Conservation (phyloP, 2,329 filamentous ascomycete species). For the Pseudocercospora fuligena region DNA sequence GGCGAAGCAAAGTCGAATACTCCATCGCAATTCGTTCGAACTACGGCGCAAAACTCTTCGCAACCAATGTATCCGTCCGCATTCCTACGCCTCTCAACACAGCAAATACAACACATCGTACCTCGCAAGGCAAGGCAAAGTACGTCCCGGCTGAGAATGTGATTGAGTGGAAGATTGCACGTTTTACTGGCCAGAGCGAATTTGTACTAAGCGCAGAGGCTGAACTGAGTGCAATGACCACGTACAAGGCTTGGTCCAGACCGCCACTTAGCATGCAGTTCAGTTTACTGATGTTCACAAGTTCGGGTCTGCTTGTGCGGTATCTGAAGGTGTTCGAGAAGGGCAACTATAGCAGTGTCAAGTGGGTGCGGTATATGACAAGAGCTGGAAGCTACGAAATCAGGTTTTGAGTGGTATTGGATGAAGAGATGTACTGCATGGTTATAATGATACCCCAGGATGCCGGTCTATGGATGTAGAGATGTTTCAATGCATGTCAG, state of each 20-base stretch:
- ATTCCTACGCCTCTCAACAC: constrained; percentile 97
- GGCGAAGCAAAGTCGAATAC: constrained; percentile 97
- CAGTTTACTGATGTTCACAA: constrained; percentile 96
- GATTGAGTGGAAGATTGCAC: constrained; percentile 97
- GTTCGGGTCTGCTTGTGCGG: constrained; percentile 85
- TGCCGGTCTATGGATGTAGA: not conserved
- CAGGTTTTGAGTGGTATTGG: constrained; percentile 25
- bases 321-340: constrained; percentile 99
- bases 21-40: constrained; percentile 97
- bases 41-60: constrained; percentile 94
- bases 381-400: constrained; percentile 97
- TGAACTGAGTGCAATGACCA: constrained; percentile 93
- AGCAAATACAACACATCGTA: constrained; percentile 88
- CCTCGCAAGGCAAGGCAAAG: constrained; percentile 94
- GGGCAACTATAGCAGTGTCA: constrained; percentile 97
- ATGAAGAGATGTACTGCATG: not conserved
- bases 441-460: not conserved
- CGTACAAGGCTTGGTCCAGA: constrained; percentile 94
- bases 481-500: not conserved
- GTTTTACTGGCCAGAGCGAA: constrained; percentile 98
- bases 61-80: constrained; percentile 91
- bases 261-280: constrained; percentile 92
- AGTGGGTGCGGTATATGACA: constrained; percentile 99
- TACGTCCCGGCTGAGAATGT: constrained; percentile 98
- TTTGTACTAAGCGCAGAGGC: constrained; percentile 95